These are phyloP conservation scores for Pyrenochaeta sp. DNA, from an alignment of 2,329 filamentous ascomycete genomes.

Conservation along the genomic window DNA sequence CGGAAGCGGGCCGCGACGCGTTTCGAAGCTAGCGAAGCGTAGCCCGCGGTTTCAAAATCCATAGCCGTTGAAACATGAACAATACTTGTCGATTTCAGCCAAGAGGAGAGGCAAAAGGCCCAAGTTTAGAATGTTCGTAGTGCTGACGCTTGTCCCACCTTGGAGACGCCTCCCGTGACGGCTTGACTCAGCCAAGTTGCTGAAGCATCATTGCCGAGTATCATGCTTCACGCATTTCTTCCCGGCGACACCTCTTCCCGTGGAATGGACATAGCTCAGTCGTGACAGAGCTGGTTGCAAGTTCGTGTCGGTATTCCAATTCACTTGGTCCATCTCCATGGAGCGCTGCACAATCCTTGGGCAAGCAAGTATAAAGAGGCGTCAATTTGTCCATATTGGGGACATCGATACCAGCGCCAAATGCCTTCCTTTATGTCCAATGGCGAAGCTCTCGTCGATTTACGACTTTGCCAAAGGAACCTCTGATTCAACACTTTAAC, in stretches of 20 bases:
- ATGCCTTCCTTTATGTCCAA: neutral
- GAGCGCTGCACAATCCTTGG: neutral
- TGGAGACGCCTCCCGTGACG: neutral
- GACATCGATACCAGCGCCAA: slow-evolving; percentile 20
- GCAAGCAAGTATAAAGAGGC: neutral
- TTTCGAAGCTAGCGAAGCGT: slow-evolving; percentile 6
- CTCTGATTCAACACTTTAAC: slow-evolving; percentile 22
- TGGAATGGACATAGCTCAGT: neutral
- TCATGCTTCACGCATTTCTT: neutral
- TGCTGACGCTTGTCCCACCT: neutral
- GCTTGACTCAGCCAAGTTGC: slow-evolving; percentile 9
- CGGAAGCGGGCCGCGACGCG: slow-evolving; percentile 2
- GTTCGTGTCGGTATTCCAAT: slow-evolving; percentile 2
- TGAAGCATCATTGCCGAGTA: neutral
- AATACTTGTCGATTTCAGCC: neutral
- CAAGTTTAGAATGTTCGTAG: neutral
- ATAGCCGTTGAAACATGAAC: slow-evolving; percentile 2
- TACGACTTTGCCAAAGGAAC: slow-evolving; percentile 16
- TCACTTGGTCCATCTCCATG: neutral
- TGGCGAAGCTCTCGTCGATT: slow-evolving; percentile 37
- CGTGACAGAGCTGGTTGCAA: slow-evolving; percentile 3
- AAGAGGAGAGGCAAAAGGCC: neutral
- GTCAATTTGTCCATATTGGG: neutral
- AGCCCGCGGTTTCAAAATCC: neutral
- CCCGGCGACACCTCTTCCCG: neutral